Evolutionary conservation across 345 rosid species (phyloP).

Genomic region (Eucalyptus marginata): DNA sequence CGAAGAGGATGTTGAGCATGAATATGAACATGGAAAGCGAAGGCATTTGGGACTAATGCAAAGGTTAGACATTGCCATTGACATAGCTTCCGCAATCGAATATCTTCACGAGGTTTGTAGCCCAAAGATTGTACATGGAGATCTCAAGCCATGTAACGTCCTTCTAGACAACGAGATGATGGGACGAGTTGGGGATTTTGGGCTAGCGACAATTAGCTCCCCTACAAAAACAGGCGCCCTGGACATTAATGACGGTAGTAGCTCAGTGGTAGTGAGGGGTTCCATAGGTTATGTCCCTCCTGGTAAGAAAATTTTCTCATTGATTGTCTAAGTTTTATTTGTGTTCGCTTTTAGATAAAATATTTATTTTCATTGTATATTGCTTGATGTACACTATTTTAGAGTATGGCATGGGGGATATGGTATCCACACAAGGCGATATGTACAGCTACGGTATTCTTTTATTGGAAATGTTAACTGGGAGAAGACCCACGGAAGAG

Average conservation of each 20-base stretch:
- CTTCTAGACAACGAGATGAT: neutral
- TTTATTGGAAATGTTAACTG: too few relatives aligned
- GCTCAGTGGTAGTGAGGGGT: accelerated
- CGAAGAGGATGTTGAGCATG: neutral
- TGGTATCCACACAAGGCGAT: too few relatives aligned
- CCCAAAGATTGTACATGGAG: neutral
- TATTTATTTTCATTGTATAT: too few relatives aligned
- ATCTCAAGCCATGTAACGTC: neutral
- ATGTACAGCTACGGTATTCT: too few relatives aligned
- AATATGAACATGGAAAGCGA: neutral
- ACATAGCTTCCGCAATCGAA: neutral
- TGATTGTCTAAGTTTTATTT: neutral
- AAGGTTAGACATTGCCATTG: neutral
- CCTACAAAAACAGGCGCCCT: accelerated
- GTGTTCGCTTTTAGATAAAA: too few relatives aligned
- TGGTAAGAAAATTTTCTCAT: neutral
- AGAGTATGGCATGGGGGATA: too few relatives aligned
- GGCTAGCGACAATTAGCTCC: neutral
- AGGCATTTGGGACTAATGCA: neutral
- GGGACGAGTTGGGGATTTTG: neutral
- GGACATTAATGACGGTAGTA: accelerated
- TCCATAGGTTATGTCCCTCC: neutral
- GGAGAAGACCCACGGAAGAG: too few relatives aligned
- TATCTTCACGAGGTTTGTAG: neutral
- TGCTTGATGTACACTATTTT: too few relatives aligned